These are phyloP conservation scores for Rhizoclosmatium globosum DNA, from an alignment of 192 early-diverging fungal genomes.

Conservation along the genomic window DNA sequence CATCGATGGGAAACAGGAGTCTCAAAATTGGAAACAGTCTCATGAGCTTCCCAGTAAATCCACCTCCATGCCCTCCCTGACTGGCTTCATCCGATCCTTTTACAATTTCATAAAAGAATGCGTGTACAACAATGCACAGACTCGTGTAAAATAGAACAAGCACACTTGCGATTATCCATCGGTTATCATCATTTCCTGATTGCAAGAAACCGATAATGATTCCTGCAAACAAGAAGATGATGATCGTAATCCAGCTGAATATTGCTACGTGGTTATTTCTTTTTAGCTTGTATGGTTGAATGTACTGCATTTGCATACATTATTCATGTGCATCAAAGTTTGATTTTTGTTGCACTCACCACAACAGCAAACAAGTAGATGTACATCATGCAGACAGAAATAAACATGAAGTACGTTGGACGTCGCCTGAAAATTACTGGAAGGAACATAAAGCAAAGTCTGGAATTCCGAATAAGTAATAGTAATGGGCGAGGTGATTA, in stretches of 20 bases:
- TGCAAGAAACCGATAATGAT: slow-evolving; percentile 26
- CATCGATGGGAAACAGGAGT: neutral
- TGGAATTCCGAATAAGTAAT: neutral
- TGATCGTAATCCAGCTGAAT: slow-evolving; percentile 26
- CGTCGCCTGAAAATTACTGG: slow-evolving; percentile 20
- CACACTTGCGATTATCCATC: slow-evolving; percentile 16
- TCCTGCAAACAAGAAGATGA: slow-evolving; percentile 29
- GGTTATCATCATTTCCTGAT: slow-evolving; percentile 10
- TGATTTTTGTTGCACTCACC: neutral
- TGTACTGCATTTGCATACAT: neutral
- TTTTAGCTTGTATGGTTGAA: neutral
- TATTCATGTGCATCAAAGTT: neutral
- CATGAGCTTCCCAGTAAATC: neutral
- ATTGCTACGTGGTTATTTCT: slow-evolving; percentile 30
- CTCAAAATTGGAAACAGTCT: neutral
- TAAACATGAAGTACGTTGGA: slow-evolving; percentile 27
- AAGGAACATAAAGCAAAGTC: slow-evolving; percentile 30
- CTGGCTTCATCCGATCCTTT: slow-evolving; percentile 5
- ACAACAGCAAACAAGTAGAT: slow-evolving; percentile 23
- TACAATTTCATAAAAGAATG: slow-evolving; percentile 20
- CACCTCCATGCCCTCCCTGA: slow-evolving; percentile 6
- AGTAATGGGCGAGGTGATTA: neutral
- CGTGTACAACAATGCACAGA: slow-evolving; percentile 10
- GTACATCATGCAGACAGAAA: slow-evolving; percentile 28
- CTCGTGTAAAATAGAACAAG: slow-evolving; percentile 18